Evolutionary conservation across 805 yeast species (phyloP).

Genomic region (Candida oleophila): DNA sequence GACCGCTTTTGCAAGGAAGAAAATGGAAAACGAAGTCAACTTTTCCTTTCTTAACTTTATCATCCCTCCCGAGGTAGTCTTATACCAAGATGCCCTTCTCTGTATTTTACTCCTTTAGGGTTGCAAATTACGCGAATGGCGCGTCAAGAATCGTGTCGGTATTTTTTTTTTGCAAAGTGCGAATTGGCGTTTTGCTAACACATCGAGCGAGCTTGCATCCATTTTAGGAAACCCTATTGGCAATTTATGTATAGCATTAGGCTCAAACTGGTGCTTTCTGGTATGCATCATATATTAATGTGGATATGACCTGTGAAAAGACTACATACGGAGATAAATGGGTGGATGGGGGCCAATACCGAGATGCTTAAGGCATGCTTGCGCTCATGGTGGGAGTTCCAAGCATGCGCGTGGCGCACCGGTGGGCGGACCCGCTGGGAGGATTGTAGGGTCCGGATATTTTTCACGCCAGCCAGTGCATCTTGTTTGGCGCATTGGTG

Average conservation of each 20-base stretch:
- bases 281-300: background rate
- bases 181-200: background rate
- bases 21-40: too few relatives aligned
- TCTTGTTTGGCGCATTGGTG: too few relatives aligned
- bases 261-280: background rate
- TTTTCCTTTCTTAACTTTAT: background rate
- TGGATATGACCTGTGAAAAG: background rate
- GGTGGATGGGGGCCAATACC: too few relatives aligned
- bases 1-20: too few relatives aligned
- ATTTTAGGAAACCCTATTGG: background rate
- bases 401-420: too few relatives aligned
- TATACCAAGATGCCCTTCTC: background rate
- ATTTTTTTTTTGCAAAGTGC: background rate
- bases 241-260: background rate
- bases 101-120: background rate
- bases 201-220: background rate
- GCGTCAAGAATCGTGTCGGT: constrained; percentile 1
- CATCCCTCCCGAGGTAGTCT: background rate
- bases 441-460: too few relatives aligned
- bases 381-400: too few relatives aligned
- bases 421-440: too few relatives aligned
- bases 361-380: too few relatives aligned
- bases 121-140: background rate
- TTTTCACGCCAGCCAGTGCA: too few relatives aligned
- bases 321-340: too few relatives aligned